Evolutionary conservation across 352 stramenopile species (phyloP).

Genomic region (Phytophthora fragariaefolia): DNA sequence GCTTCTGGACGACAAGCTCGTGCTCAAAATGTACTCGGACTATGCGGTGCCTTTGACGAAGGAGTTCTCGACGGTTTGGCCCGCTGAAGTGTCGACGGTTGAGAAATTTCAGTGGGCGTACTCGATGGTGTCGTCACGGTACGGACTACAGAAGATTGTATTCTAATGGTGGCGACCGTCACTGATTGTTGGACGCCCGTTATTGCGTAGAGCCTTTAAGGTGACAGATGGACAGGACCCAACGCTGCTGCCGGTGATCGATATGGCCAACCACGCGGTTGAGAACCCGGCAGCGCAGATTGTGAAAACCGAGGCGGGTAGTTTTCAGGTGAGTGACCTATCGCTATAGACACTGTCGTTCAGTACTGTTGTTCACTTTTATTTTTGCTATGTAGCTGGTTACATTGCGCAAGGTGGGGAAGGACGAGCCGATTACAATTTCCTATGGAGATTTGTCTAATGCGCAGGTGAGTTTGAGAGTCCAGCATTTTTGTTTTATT

Average conservation of each 20-base stretch:
- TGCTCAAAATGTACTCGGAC: constrained; percentile 53
- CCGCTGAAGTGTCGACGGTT: constrained; percentile 37
- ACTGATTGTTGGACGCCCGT: constrained; percentile 4
- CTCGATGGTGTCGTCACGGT: constrained; percentile 73
- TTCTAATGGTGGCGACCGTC: neutral
- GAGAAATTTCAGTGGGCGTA: constrained; percentile 72
- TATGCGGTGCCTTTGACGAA: constrained; percentile 44
- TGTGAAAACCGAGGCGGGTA: constrained; percentile 43
- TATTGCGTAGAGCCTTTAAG: constrained; percentile 50
- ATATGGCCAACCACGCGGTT: constrained; percentile 79
- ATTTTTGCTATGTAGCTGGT: constrained; percentile 44
- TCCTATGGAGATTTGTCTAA: constrained; percentile 79
- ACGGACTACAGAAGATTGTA: neutral
- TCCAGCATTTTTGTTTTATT: neutral
- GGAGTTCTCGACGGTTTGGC: constrained; percentile 54
- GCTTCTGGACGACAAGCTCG: constrained; percentile 63
- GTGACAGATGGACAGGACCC: constrained; percentile 45
- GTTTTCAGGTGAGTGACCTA: constrained; percentile 49
- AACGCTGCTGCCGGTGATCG: constrained; percentile 75
- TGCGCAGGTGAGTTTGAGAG: constrained; percentile 52
- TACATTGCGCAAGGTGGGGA: constrained; percentile 50
- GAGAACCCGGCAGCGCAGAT: constrained; percentile 56
- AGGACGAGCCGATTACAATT: constrained; percentile 62
- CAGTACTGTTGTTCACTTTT: constrained; percentile 8
- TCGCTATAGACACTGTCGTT: neutral